These are phyloP conservation scores for Cyclaneusma minus DNA, from an alignment of 2,329 filamentous ascomycete species.

Conservation along the genomic window DNA sequence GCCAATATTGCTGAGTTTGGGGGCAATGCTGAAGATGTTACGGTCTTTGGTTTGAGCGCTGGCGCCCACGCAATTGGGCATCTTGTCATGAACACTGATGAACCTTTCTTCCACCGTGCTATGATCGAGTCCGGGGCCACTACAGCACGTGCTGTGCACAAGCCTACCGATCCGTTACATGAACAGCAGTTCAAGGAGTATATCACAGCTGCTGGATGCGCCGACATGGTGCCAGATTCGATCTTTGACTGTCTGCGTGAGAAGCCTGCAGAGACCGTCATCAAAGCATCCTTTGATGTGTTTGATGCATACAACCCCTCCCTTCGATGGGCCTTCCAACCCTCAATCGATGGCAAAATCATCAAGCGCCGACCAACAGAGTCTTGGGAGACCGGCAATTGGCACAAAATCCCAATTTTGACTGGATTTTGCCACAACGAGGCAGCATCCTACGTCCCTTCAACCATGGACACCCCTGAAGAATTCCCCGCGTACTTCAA, in stretches of 20 bases:
- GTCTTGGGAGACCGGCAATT: slow-evolving; percentile 34
- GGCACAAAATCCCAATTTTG: slow-evolving; percentile 42
- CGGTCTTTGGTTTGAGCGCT: slow-evolving; percentile 43
- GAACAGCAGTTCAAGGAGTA: slow-evolving; percentile 38
- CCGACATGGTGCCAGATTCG: slow-evolving; percentile 26
- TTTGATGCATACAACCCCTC: slow-evolving; percentile 25
- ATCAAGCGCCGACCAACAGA: slow-evolving; percentile 40
- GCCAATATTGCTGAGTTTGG: slow-evolving; percentile 42
- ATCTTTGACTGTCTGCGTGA: slow-evolving; percentile 34
- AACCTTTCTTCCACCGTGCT: slow-evolving; percentile 31
- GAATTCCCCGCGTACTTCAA: slow-evolving; percentile 45
- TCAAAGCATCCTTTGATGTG: slow-evolving; percentile 24
- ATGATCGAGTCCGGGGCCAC: slow-evolving; percentile 39
- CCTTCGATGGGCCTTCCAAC: slow-evolving; percentile 49
- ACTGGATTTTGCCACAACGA: slow-evolving; percentile 57
- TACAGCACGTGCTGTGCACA: slow-evolving; percentile 34
- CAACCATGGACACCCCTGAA: slow-evolving; percentile 26
- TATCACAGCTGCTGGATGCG: slow-evolving; percentile 20
- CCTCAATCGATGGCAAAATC: slow-evolving; percentile 43
- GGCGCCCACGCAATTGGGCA: slow-evolving; percentile 52
- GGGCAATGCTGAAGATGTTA: slow-evolving; percentile 38
- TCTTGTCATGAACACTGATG: slow-evolving; percentile 37
- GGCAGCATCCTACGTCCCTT: slow-evolving; percentile 42
- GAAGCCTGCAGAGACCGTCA: slow-evolving; percentile 22
- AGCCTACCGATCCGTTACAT: slow-evolving; percentile 38